Percentiles rank a stretch among this genome's conserved stretches.
These are phyloP conservation scores for Scleroderma citrinum DNA, from an alignment of 768 basidiomycete genomes.

Conservation along the genomic window DNA sequence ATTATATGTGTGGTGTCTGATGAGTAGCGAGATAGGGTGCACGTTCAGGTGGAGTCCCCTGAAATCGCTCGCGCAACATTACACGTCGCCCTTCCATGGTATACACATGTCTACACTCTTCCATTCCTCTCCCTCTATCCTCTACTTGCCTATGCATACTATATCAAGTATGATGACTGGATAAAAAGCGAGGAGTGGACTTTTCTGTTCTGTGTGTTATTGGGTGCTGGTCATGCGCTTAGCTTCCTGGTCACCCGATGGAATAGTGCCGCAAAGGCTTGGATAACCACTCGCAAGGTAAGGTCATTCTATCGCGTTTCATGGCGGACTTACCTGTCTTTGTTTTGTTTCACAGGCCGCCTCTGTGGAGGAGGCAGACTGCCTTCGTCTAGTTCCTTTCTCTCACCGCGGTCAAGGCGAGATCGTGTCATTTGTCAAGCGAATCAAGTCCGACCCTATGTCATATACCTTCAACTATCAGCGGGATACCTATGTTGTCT, in stretches of 20 bases:
- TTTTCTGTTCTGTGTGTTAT: constrained; percentile 81
- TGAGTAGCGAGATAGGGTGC: constrained; percentile 23
- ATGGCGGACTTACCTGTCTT: neutral
- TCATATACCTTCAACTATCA: constrained; percentile 92
- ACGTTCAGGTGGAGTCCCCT: constrained; percentile 51
- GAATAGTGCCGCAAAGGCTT: constrained; percentile 74
- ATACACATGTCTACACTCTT: constrained; percentile 63
- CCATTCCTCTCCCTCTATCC: constrained; percentile 83
- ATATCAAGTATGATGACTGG: constrained; percentile 85
- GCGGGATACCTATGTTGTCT: constrained; percentile 82
- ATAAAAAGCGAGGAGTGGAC: constrained; percentile 96
- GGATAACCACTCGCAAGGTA: constrained; percentile 76
- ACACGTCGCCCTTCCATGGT: constrained; percentile 62
- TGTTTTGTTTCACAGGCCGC: constrained; percentile 37
- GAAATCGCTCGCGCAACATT: constrained; percentile 67
- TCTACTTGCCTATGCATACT: constrained; percentile 85
- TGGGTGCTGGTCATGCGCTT: constrained; percentile 85
- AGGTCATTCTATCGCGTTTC: neutral
- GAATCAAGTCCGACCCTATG: constrained; percentile 44
- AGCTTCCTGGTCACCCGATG: constrained; percentile 90
- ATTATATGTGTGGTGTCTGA: neutral
- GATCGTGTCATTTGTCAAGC: constrained; percentile 73
- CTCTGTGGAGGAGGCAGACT: constrained; percentile 67
- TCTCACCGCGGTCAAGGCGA: constrained; percentile 84
- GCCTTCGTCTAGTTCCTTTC: constrained; percentile 75